Conservation (phyloP, 805 yeast genomes). For the Wickerhamiella alocasiicola region DNA sequence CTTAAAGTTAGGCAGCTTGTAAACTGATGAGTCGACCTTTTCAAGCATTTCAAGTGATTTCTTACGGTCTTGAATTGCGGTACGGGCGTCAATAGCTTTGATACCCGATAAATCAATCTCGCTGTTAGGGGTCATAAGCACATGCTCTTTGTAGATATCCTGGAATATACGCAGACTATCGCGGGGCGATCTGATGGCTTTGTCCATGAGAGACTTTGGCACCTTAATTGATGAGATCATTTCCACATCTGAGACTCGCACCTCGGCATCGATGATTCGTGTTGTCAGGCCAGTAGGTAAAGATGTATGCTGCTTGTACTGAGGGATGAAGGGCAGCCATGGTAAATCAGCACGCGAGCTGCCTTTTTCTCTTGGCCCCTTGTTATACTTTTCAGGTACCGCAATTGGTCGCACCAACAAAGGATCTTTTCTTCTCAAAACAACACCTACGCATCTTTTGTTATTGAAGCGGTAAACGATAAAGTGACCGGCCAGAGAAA, state of each 20-base stretch:
- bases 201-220: not conserved
- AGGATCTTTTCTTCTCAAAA: conserved; percentile 7
- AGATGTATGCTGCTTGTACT: not conserved
- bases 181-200: not conserved
- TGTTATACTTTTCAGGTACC: conserved; percentile 2
- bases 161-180: conserved; percentile 1
- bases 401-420: conserved; percentile 5
- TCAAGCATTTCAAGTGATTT: not conserved
- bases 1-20: conserved; percentile 3
- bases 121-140: not conserved
- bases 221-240: conserved; percentile 1
- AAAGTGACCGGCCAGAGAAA: conserved; percentile 4
- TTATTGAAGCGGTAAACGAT: conserved; percentile 3
- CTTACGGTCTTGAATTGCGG: conserved; percentile 7
- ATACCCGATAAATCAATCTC: conserved; percentile 3
- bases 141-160: not conserved
- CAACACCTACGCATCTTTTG: conserved; percentile 4
- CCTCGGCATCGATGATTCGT: not conserved
- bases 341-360: not conserved
- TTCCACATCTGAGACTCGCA: conserved; percentile 5
- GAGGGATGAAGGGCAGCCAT: conserved; percentile 2
- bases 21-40: not conserved
- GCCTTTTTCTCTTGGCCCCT: not conserved
- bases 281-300: not conserved
- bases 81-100: conserved; percentile 4